A percentile compares a stretch with the other conserved stretches of the same genome.
Evolutionary conservation across 176 grass and related monocot species (phyloP).

Genomic region (Alloteropsis semialata): DNA sequence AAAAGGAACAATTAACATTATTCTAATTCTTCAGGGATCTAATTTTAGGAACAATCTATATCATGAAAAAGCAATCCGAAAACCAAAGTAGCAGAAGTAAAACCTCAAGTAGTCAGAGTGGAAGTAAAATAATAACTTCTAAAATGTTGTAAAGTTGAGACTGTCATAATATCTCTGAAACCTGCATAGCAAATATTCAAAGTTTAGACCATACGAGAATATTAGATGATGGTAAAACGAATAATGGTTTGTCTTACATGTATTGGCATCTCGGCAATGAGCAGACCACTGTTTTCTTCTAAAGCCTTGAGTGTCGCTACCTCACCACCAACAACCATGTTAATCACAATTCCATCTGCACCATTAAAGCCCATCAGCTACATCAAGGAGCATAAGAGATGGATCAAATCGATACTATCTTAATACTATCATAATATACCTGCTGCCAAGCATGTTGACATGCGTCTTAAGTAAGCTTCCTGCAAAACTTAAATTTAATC

Average conservation of each 20-base stretch:
- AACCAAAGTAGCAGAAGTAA: background rate
- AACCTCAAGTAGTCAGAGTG: background rate
- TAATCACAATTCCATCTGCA: slow-evolving; percentile 86
- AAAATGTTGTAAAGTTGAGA: background rate
- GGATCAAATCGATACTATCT: background rate
- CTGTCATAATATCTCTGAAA: slow-evolving; percentile 80
- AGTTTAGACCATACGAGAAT: slow-evolving; percentile 18
- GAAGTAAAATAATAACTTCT: slow-evolving; percentile 3
- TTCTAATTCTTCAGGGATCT: background rate
- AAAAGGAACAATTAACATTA: background rate
- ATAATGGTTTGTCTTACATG: slow-evolving; percentile 51
- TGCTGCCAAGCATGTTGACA: slow-evolving; percentile 82
- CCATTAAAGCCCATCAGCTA: slow-evolving; percentile 17
- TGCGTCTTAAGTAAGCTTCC: slow-evolving; percentile 83
- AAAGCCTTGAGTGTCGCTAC: slow-evolving; percentile 68
- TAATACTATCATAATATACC: slow-evolving; percentile 35
- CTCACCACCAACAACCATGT: slow-evolving; percentile 97
- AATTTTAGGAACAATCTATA: background rate
- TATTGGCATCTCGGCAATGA: slow-evolving; percentile 97
- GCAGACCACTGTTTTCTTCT: slow-evolving; percentile 73
- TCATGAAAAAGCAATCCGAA: background rate
- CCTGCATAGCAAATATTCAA: slow-evolving; percentile 45
- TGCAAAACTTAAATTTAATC: slow-evolving; percentile 31
- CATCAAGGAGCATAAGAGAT: background rate
- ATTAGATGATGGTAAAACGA: background rate